A percentile compares a stretch with the other conserved stretches of the same genome.
Evolutionary conservation across 306 rosid genomes (phyloP).

Genomic region (Prunus padus): DNA sequence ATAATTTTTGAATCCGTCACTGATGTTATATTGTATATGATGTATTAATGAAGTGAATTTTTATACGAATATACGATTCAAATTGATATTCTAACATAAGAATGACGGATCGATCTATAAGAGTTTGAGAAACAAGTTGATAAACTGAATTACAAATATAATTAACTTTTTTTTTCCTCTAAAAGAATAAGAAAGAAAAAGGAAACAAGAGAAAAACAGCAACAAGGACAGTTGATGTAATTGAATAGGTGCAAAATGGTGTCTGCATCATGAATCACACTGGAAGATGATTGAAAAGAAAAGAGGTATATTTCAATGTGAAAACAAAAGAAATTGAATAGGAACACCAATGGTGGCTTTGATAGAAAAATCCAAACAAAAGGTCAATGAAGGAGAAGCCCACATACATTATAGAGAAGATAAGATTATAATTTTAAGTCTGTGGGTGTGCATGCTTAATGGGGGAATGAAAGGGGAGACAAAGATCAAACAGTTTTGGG

Average conservation of each 20-base stretch:
- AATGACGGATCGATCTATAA: too few relatives aligned
- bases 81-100: too few relatives aligned
- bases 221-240: not conserved
- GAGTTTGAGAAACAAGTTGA: too few relatives aligned
- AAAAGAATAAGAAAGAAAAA: not conserved
- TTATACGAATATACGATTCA: too few relatives aligned
- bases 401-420: slow-evolving; percentile 26
- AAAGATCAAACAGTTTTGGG: slow-evolving; percentile 47
- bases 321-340: slow-evolving; percentile 17
- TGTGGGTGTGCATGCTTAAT: slow-evolving; percentile 45
- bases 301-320: not conserved
- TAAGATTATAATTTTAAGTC: slow-evolving; percentile 32
- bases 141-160: not conserved
- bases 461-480: slow-evolving; percentile 31
- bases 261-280: slow-evolving; percentile 28
- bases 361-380: slow-evolving; percentile 38
- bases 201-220: not conserved
- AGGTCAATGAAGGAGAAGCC: slow-evolving; percentile 41
- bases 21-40: too few relatives aligned
- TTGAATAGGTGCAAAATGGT: slow-evolving; percentile 6
- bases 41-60: too few relatives aligned
- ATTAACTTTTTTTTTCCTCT: too few relatives aligned
- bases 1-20: too few relatives aligned
- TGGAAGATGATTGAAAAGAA: slow-evolving; percentile 12
- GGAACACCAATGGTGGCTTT: slow-evolving; percentile 21